These are phyloP conservation scores for Tetraselmis chui DNA, from an alignment of 139 green algal species.

Conservation along the genomic window DNA sequence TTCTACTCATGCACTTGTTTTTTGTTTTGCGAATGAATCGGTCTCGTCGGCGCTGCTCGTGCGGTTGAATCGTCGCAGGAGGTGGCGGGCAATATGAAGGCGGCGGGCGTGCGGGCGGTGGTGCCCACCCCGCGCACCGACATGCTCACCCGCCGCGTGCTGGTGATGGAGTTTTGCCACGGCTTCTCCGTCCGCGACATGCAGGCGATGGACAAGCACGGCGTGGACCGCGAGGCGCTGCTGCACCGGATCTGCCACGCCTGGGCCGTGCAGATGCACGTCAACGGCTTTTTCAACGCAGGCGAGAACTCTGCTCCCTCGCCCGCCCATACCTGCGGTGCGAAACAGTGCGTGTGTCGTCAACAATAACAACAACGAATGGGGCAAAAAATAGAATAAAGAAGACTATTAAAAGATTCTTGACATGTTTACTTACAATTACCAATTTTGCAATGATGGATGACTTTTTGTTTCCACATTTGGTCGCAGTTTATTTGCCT, in stretches of 20 bases:
- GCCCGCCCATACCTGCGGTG: too few relatives aligned
- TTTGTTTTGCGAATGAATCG: not conserved
- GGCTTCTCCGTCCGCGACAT: slow-evolving; percentile 17
- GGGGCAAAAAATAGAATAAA: too few relatives aligned
- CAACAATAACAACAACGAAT: too few relatives aligned
- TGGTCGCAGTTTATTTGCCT: too few relatives aligned
- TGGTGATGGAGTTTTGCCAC: slow-evolving; percentile 25
- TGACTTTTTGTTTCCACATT: too few relatives aligned
- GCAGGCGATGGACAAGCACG: slow-evolving; percentile 5
- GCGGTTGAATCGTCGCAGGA: slow-evolving; percentile 8
- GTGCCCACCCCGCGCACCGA: slow-evolving; percentile 12
- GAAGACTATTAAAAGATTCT: too few relatives aligned
- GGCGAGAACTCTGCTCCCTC: too few relatives aligned
- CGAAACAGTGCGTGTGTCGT: too few relatives aligned
- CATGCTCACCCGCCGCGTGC: slow-evolving; percentile 2
- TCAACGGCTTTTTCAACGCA: slow-evolving; percentile 7
- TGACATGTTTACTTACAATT: too few relatives aligned
- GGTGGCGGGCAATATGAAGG: slow-evolving; percentile 9
- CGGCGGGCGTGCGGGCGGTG: slow-evolving; percentile 12
- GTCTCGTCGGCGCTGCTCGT: not conserved
- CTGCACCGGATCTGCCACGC: slow-evolving; percentile 8
- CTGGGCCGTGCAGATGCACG: slow-evolving; percentile 21
- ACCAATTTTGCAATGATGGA: too few relatives aligned
- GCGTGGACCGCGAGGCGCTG: slow-evolving; percentile 8
- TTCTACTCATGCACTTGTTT: too few relatives aligned